These are phyloP conservation scores for Blastobotrys attinorum DNA, from an alignment of 805 yeast genomes.

Conservation along the genomic window DNA sequence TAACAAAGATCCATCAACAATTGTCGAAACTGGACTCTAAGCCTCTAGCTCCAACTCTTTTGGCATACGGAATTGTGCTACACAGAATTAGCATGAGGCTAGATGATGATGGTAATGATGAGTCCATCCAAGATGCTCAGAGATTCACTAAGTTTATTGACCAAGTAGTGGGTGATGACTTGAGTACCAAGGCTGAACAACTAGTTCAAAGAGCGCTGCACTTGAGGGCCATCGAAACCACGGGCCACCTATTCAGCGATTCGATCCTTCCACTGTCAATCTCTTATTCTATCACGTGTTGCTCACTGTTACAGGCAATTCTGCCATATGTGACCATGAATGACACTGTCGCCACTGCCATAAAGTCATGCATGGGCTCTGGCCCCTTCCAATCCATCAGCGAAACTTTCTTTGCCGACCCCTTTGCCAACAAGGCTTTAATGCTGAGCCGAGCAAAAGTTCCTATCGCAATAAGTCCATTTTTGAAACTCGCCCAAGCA, in stretches of 20 bases:
- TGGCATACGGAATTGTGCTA: constrained; percentile 26
- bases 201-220: constrained; percentile 3
- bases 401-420: constrained; percentile 40
- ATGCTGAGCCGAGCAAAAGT: constrained; percentile 62
- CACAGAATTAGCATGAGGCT: constrained; percentile 20
- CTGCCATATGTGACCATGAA: constrained; percentile 43
- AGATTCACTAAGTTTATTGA: not conserved
- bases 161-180: constrained; percentile 3
- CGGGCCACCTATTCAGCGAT: constrained; percentile 6
- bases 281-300: constrained; percentile 12
- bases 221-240: not conserved
- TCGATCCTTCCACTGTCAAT: constrained; percentile 6
- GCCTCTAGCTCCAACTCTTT: constrained; percentile 12
- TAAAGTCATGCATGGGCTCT: constrained; percentile 34
- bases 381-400: constrained; percentile 38
- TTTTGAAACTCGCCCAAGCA: constrained; percentile 46
- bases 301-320: constrained; percentile 28
- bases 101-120: constrained; percentile 9
- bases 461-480: constrained; percentile 56
- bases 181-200: not conserved
- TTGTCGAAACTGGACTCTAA: constrained; percentile 8
- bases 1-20: constrained; percentile 15
- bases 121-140: not conserved
- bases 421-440: constrained; percentile 37
- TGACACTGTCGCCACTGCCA: constrained; percentile 37